Conservation (phyloP, 208 protist species). For the Leishmania turanica region DNA sequence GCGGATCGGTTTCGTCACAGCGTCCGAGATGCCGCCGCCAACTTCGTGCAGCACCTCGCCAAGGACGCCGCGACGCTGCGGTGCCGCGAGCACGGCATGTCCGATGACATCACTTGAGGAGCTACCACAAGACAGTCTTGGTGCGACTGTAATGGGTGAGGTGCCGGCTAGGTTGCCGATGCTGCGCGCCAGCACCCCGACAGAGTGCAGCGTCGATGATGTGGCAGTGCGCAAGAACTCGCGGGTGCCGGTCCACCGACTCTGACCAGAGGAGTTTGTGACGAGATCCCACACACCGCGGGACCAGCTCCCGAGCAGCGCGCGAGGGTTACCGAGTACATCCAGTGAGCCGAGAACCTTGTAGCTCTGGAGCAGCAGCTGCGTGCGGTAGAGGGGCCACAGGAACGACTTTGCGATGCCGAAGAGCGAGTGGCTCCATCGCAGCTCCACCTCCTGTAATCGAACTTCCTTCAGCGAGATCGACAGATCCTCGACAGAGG, state of each 20-base stretch:
- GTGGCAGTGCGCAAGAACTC: conserved; percentile 54
- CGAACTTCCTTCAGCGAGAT: conserved; percentile 34
- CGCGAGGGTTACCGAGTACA: conserved; percentile 72
- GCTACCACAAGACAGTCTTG: not conserved
- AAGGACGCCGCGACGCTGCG: conserved; percentile 30
- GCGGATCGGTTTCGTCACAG: conserved; percentile 40
- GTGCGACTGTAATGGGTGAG: not conserved
- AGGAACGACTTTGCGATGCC: conserved; percentile 33
- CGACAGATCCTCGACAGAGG: conserved; percentile 50
- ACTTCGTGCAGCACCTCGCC: conserved; percentile 45
- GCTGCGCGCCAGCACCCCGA: conserved; percentile 64
- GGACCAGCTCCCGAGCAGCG: conserved; percentile 54
- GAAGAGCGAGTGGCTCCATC: conserved; percentile 25
- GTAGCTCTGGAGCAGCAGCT: conserved; percentile 72
- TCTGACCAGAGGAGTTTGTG: conserved; percentile 31
- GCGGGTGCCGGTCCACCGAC: conserved; percentile 48
- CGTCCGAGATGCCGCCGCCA: conserved; percentile 41
- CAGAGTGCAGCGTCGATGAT: conserved; percentile 75
- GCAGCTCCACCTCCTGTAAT: conserved; percentile 42
- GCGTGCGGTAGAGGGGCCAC: conserved; percentile 59
- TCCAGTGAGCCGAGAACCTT: conserved; percentile 81
- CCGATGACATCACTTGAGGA: not conserved
- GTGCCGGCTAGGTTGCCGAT: conserved; percentile 43
- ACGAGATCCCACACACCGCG: conserved; percentile 66
- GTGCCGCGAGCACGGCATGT: too few species aligned